Conservation (phyloP, 192 early-diverging fungal species). For the Podila epigama region DNA sequence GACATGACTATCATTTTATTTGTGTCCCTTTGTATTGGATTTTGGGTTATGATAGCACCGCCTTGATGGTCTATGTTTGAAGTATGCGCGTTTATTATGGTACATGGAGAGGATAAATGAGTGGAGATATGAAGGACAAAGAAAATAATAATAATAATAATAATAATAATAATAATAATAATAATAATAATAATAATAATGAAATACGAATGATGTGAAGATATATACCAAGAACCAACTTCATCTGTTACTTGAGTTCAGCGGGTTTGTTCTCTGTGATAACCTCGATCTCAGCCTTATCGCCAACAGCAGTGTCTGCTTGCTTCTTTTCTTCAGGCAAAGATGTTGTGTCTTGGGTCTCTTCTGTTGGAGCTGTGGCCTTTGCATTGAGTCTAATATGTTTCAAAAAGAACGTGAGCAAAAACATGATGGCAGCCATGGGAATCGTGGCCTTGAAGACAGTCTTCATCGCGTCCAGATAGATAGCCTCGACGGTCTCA, state of each 20-base stretch:
- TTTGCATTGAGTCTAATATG: conserved; percentile 29
- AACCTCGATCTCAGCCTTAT: neutral
- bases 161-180: no score
- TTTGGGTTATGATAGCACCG: no score
- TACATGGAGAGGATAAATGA: no score
- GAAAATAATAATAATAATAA: no score
- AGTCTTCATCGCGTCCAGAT: conserved; percentile 38
- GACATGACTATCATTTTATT: no score
- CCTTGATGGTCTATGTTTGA: no score
- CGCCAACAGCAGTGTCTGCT: neutral
- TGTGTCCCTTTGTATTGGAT: no score
- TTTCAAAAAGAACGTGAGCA: conserved; percentile 31
- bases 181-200: neutral
- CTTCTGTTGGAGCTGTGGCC: neutral
- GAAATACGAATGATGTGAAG: no score
- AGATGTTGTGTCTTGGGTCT: no score
- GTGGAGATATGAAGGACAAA: no score
- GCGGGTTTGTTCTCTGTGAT: neutral
- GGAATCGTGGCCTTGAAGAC: conserved; percentile 49
- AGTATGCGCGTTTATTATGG: no score
- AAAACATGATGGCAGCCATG: conserved; percentile 39
- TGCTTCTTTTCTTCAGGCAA: no score
- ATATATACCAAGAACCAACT: neutral
- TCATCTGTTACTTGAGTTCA: neutral
- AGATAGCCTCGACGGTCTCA: conserved; percentile 17